Evolutionary conservation across 169 alveolate genomes (phyloP).

Genomic region (Besnoitia besnoiti): DNA sequence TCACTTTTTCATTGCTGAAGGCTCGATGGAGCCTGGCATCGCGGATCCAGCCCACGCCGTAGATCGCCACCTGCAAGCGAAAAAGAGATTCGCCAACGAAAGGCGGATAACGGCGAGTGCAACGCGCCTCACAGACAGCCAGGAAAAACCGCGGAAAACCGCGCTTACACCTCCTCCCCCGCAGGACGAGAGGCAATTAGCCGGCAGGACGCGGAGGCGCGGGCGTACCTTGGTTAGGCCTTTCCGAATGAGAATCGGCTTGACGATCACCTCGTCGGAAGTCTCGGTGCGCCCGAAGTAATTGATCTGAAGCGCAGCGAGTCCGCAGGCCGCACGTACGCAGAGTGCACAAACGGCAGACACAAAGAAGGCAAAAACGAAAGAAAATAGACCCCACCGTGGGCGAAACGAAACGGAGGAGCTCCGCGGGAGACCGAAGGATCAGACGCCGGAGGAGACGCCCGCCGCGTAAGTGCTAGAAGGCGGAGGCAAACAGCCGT

Average conservation of each 20-base stretch:
- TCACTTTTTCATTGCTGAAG: constrained; percentile 77
- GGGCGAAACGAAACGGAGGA: too few relatives aligned
- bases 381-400: too few relatives aligned
- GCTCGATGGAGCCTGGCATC: constrained; percentile 90
- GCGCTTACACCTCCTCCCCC: too few relatives aligned
- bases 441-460: too few relatives aligned
- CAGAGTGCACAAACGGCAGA: background rate
- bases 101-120: background rate
- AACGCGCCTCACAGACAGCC: background rate
- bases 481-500: too few relatives aligned
- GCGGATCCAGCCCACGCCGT: constrained; percentile 94
- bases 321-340: background rate
- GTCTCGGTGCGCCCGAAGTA: constrained; percentile 89
- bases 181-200: background rate
- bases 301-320: constrained; percentile 65
- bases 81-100: background rate
- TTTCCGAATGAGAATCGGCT: constrained; percentile 87
- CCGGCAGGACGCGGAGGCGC: background rate
- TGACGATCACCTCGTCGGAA: constrained; percentile 84
- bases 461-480: too few relatives aligned
- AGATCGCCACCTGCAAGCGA: constrained; percentile 75
- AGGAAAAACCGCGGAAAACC: background rate
- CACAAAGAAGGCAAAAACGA: background rate
- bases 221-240: constrained; percentile 87
- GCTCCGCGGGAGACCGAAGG: too few relatives aligned